These are phyloP conservation scores for Trichosporon faecale DNA, from an alignment of 1,284 basidiomycete species.

Conservation along the genomic window DNA sequence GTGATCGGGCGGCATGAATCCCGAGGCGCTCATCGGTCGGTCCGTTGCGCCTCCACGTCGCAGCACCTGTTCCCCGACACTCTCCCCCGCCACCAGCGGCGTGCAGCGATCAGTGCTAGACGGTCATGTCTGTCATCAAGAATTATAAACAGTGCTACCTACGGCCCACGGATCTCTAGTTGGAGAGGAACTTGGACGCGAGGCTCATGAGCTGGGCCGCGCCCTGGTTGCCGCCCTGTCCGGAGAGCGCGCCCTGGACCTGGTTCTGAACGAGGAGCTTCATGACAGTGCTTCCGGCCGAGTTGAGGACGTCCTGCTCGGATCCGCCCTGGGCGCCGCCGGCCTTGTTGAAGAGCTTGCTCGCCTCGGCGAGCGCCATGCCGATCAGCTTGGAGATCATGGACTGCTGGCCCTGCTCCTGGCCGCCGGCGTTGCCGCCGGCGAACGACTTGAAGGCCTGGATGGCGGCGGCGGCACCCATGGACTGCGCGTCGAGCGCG, in stretches of 20 bases:
- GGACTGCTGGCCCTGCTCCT: constrained; percentile 49
- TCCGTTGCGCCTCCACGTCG: neutral
- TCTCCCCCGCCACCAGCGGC: neutral
- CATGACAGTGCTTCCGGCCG: constrained; percentile 77
- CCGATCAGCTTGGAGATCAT: constrained; percentile 63
- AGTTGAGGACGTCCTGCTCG: constrained; percentile 77
- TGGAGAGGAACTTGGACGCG: constrained; percentile 25
- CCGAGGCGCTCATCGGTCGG: neutral
- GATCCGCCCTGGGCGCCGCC: constrained; percentile 63
- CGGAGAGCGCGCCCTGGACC: constrained; percentile 58
- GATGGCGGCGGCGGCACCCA: constrained; percentile 70
- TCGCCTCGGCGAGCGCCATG: constrained; percentile 71
- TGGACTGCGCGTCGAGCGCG: constrained; percentile 59
- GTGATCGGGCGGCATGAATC: neutral
- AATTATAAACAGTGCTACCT: neutral
- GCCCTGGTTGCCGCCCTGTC: constrained; percentile 52
- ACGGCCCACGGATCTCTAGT: constrained; percentile 10
- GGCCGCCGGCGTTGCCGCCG: constrained; percentile 31
- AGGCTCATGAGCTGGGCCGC: constrained; percentile 58
- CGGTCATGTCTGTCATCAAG: constrained; percentile 3
- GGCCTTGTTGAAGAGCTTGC: constrained; percentile 64
- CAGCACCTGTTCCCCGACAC: neutral
- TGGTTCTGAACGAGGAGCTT: constrained; percentile 64
- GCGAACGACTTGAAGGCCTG: constrained; percentile 63
- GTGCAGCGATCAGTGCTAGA: too few relatives aligned